Base-by-base conservation (phyloP, 768 basidiomycete species). In the Dacryopinax primogenitus region DNA sequence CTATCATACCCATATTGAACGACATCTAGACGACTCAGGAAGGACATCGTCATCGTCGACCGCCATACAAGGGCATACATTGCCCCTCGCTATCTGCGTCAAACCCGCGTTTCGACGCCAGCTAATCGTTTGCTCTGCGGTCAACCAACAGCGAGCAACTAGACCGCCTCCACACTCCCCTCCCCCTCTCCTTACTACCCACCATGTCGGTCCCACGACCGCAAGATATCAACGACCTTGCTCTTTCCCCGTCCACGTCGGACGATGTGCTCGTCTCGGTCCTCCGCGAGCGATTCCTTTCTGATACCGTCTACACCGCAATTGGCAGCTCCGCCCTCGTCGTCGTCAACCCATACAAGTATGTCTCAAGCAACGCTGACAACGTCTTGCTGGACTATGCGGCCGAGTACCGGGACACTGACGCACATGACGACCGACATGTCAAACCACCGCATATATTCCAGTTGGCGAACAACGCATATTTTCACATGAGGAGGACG, bases 401-500 rank as follows among this genome's bases (percentile, higher is more conserved):
- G 1, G 80, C 86, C 21, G 87, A 94, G 71, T 92, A 93, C 72
- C 82, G 90, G 44, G 85, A 90, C 70, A 71, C 70, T 7, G 72
- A 73, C 34, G 86, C 88, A 3, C 77, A 81, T 11, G 81, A 82
- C 62, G 81, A 83, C 70, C 86, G 83, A 74, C 78, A 80, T 62
- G 74, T 75, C 9, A 78, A 86, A 1, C 82, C 86, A 34, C 95
- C 95, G 1, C 95, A 99, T 71, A 85, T 98, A 44, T 98, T 96
- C 74, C 87, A 93, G 71, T 80, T 92, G 58, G 90, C 91, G 3
- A 87, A 92, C 70, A 88, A 90, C 76, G 86, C 91, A 3, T 97
- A 94, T 76, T 97, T 93, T 74, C 92, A 97, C 75, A 95, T 97
- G 93, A 81, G 86, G 62, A 80, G 95, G 69, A 99, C 95, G 0